Conservation (phyloP, 768 basidiomycete species). For the Lactifluus rugatus region DNA sequence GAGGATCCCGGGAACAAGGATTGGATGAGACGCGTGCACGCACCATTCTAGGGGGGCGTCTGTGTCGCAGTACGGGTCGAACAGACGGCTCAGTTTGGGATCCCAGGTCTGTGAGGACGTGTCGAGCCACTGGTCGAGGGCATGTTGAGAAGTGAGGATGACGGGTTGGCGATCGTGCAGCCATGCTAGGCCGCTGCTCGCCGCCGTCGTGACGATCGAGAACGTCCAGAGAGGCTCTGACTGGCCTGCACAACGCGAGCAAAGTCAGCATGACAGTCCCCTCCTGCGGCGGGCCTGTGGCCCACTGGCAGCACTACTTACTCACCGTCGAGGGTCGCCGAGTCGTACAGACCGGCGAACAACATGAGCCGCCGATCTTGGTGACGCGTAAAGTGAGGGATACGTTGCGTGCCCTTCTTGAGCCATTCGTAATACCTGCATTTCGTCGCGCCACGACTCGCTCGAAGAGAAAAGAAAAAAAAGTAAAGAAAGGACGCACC, state of each 20-base stretch:
- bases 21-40: neutral
- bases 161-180: slow-evolving; percentile 89
- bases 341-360: slow-evolving; percentile 84
- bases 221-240: slow-evolving; percentile 65
- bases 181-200: slow-evolving; percentile 64
- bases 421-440: slow-evolving; percentile 92
- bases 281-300: no score
- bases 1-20: no score
- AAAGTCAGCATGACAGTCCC: neutral
- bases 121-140: slow-evolving; percentile 72
- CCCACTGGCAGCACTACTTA: no score
- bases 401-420: slow-evolving; percentile 65
- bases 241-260: slow-evolving; percentile 32
- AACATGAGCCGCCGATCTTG: slow-evolving; percentile 60
- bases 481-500: slow-evolving; percentile 32
- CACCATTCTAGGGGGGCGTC: slow-evolving; percentile 58
- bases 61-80: slow-evolving; percentile 49
- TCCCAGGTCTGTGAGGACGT: slow-evolving; percentile 60
- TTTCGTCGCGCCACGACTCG: neutral
- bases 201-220: slow-evolving; percentile 79
- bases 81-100: slow-evolving; percentile 43
- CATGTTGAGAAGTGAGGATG: slow-evolving; percentile 53
- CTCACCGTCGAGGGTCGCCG: slow-evolving; percentile 52
- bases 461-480: neutral
- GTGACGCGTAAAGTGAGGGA: slow-evolving; percentile 75